Evolutionary conservation across 768 basidiomycete species (phyloP), one percentile per base, ranked within the genome.

Genomic region (Rhizopogon roseolus): DNA sequence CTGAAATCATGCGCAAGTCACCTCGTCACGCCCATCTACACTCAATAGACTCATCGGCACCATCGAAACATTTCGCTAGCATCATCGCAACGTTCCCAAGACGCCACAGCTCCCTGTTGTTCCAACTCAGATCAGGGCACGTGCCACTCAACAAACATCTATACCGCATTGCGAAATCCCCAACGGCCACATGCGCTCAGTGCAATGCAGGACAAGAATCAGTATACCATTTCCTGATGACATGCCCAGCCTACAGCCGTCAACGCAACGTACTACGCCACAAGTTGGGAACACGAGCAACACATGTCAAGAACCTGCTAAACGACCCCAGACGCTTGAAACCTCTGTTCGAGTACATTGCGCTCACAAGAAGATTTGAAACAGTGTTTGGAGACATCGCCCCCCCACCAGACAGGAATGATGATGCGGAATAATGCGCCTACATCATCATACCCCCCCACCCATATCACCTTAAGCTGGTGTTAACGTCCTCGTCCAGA

Each of bases 71-170:
- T 5, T 29, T 29, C 8, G 29, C 29, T 8, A 9, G 9, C 7
- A 29, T 39, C 41, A 48, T 45, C 43, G 46, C n/a, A 17, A 39
- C 41, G n/a, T 34, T 54, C 38, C 22, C 53, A 6, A 54, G 57
- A n/a, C 27, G 28, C 5, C 53, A 60, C 22, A 39, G 44, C 19
- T 50, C 39, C 1, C 16, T 60, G 17, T 42, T 63, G 25, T 49
- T 54, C 34, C 62, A 63, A 41, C 29, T 29, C 7, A 6, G 29
- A 6, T 7, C 29, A 29, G 29, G 5, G 9, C 29, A 29, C 9
- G 29, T 29, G 7, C 29, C 29, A 6, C 54, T 63, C 17, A 63
- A 63, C 40, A 46, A 52, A 10, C 41, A 58, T 32, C 56, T 63
- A 1, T 52, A 63, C 38, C 49, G 56, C 40, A 63, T 63, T 28